Evolutionary conservation across 1,139 yeast genomes (phyloP).

Genomic region (Pneumocystis carinii): DNA sequence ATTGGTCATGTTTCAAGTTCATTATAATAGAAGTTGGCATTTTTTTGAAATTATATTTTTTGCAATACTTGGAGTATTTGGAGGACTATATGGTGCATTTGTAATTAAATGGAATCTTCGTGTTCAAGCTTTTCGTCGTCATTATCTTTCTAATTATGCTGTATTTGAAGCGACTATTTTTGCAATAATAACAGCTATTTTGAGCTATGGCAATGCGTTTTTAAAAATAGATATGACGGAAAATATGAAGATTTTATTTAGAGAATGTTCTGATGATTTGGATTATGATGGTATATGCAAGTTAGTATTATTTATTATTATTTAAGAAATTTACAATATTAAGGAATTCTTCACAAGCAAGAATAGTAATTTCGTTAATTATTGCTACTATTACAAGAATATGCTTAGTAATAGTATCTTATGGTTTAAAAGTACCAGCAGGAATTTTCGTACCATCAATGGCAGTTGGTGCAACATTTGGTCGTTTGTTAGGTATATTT

Average conservation of each 20-base stretch:
- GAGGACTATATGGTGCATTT: constrained; percentile 77
- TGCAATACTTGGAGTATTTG: constrained; percentile 67
- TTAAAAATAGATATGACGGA: constrained; percentile 86
- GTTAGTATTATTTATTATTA: constrained; percentile 8
- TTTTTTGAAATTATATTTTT: constrained; percentile 72
- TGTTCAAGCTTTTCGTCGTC: constrained; percentile 66
- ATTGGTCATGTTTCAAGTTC: constrained; percentile 77
- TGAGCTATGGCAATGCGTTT: constrained; percentile 75
- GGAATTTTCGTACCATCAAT: constrained; percentile 93
- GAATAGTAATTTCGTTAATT: constrained; percentile 35
- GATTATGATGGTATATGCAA: constrained; percentile 20
- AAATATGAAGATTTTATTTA: constrained; percentile 76
- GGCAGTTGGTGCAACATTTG: constrained; percentile 94
- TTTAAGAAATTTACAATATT: neutral
- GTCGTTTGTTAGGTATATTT: constrained; percentile 63
- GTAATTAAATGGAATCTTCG: constrained; percentile 67
- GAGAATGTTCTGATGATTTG: constrained; percentile 52
- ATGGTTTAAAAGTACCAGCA: constrained; percentile 87
- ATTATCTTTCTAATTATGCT: constrained; percentile 42
- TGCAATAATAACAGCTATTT: constrained; percentile 53
- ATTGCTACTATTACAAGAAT: constrained; percentile 64
- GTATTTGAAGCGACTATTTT: constrained; percentile 57
- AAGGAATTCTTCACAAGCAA: constrained; percentile 1
- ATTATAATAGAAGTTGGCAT: constrained; percentile 76
- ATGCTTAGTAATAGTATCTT: constrained; percentile 61